phyloP scores from a whole-genome alignment of 495 filamentous ascomycete species.

The Podospora australis region DNA sequence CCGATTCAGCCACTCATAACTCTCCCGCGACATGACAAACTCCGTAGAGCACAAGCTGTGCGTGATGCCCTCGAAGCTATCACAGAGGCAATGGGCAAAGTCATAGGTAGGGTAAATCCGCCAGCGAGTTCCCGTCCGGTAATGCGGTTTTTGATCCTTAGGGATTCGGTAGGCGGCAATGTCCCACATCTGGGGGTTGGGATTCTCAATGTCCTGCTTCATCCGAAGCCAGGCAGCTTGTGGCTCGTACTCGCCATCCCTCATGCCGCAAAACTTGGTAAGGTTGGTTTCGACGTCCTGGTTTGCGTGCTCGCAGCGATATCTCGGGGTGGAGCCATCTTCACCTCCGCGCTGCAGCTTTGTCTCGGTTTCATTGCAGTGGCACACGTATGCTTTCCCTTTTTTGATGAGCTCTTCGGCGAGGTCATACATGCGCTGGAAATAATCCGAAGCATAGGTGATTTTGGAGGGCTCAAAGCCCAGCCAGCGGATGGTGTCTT shows the following conservation, averaged over 20 bases:
- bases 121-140: conserved; percentile 62
- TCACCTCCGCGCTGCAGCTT: conserved; percentile 73
- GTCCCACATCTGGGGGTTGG: conserved; percentile 76
- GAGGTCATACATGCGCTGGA: conserved; percentile 72
- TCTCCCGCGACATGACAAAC: neutral
- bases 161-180: conserved; percentile 86
- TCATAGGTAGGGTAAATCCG: conserved; percentile 1
- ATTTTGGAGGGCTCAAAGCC: conserved; percentile 70
- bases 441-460: conserved; percentile 78
- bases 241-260: conserved; percentile 64
- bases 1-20: conserved; percentile 36
- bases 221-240: conserved; percentile 75
- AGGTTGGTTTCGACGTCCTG: conserved; percentile 74
- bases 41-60: neutral
- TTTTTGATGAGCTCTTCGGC: conserved; percentile 67
- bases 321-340: conserved; percentile 63
- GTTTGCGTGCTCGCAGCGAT: conserved; percentile 37
- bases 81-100: neutral
- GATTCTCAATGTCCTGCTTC: conserved; percentile 71
- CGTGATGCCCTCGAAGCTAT: neutral
- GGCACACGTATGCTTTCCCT: conserved; percentile 77
- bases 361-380: conserved; percentile 71
- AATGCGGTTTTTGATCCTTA: conserved; percentile 59
- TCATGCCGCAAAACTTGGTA: conserved; percentile 67
- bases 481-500: conserved; percentile 72